Conservation (phyloP, 73 alveolate species). For the Urostyla sp. region DNA sequence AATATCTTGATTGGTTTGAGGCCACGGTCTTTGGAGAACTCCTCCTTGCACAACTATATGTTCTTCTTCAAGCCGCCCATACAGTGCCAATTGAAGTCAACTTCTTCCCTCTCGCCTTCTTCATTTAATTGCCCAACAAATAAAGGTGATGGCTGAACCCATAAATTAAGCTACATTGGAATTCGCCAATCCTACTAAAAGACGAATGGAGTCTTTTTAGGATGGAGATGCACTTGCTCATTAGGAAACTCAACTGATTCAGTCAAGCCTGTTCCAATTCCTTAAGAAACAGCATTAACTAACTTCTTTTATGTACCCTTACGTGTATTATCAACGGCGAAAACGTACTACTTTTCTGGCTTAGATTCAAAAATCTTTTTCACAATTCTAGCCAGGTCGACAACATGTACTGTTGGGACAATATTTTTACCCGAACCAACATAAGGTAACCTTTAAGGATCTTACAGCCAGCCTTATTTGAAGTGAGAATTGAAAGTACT, state of each 20-base stretch:
- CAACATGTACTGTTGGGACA: conserved; percentile 97
- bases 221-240: conserved; percentile 19
- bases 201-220: conserved; percentile 16
- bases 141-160: conserved; percentile 49
- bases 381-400: conserved; percentile 90
- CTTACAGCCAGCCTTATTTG: conserved; percentile 86
- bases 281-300: conserved; percentile 90
- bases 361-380: conserved; percentile 86
- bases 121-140: conserved; percentile 52
- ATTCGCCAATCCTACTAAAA: conserved; percentile 51
- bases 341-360: conserved; percentile 92
- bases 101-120: conserved; percentile 65
- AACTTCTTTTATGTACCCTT: conserved; percentile 87
- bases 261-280: conserved; percentile 88
- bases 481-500: conserved; percentile 77
- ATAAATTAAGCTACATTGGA: conserved; percentile 54
- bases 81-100: conserved; percentile 81
- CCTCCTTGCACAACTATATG: conserved; percentile 78
- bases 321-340: conserved; percentile 94
- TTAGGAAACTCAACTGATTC: conserved; percentile 63
- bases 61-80: conserved; percentile 78
- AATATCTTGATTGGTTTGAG: conserved; percentile 83
- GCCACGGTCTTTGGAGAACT: conserved; percentile 84
- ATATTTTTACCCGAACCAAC: conserved; percentile 91
- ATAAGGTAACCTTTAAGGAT: conserved; percentile 67